Conservation (phyloP, 2,329 filamentous ascomycete species). For the Blumeria graminis region DNA sequence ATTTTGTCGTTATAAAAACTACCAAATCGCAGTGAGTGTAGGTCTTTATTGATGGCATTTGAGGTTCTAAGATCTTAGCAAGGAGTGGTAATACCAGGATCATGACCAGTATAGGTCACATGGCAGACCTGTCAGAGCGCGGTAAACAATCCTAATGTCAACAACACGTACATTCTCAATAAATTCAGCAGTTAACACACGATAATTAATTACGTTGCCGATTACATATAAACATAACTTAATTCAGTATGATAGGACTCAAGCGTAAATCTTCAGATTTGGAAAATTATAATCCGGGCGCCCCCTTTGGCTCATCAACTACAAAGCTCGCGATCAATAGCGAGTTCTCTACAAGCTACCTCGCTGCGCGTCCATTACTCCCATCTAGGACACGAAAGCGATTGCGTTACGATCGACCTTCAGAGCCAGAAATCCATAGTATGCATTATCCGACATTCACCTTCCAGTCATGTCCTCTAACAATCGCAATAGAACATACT, state of each 20-base stretch:
- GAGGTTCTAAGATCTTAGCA: too few species aligned
- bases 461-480: conserved; percentile 3
- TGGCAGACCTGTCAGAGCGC: too few species aligned
- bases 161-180: too few species aligned
- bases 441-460: conserved; percentile 3
- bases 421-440: conserved; percentile 22
- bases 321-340: conserved; percentile 17
- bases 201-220: too few species aligned
- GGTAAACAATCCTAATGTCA: too few species aligned
- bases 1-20: too few species aligned
- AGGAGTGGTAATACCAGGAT: too few species aligned
- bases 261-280: conserved; percentile 41
- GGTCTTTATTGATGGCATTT: too few species aligned
- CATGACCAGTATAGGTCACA: too few species aligned
- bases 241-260: conserved; percentile 21
- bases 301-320: conserved; percentile 18
- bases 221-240: too few species aligned
- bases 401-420: conserved; percentile 31
- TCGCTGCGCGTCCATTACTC: conserved; percentile 20
- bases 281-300: conserved; percentile 25
- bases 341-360: conserved; percentile 13
- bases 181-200: too few species aligned
- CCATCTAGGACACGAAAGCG: conserved; percentile 36
- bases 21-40: too few species aligned
- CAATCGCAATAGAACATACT: conserved; percentile 20